Conservation (phyloP, 2,329 filamentous ascomycete genomes). For the Nannizziopsis barbatae region DNA sequence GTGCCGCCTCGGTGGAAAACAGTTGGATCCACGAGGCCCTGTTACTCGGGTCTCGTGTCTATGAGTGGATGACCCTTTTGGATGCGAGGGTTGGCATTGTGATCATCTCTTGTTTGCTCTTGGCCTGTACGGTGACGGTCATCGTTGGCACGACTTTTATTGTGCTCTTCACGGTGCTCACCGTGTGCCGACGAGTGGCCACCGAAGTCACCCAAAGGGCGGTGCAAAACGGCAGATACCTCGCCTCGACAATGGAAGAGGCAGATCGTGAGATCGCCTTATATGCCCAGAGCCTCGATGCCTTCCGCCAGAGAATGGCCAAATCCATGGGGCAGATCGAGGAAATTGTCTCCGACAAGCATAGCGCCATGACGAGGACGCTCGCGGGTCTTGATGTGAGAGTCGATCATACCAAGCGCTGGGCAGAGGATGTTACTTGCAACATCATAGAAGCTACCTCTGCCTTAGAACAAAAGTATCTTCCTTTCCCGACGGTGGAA, state of each 20-base stretch:
- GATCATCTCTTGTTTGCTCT: slow-evolving; percentile 1
- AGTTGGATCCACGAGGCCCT: neutral
- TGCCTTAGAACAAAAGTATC: neutral
- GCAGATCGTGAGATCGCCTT: neutral
- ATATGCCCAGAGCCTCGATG: neutral
- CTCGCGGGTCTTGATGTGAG: neutral
- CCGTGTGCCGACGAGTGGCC: neutral
- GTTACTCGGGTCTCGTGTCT: neutral
- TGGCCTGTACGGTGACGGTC: neutral
- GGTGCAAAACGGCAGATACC: neutral
- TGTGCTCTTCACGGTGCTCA: neutral
- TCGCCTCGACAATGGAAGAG: slow-evolving; percentile 1
- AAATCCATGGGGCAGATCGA: neutral
- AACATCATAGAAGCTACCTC: neutral
- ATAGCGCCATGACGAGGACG: neutral
- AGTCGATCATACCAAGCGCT: neutral
- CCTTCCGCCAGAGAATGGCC: neutral
- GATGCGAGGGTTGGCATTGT: neutral
- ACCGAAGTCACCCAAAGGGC: neutral
- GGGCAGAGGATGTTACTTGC: neutral
- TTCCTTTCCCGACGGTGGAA: slow-evolving; percentile 1
- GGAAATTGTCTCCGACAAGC: neutral
- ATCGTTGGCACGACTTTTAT: slow-evolving; percentile 3
- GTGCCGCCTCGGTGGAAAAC: neutral
- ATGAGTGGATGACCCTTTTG: neutral